Evolutionary conservation across 805 yeast genomes (phyloP), one percentile per base, ranked within the genome.

Genomic region (Wickerhamomyces canadensis): DNA sequence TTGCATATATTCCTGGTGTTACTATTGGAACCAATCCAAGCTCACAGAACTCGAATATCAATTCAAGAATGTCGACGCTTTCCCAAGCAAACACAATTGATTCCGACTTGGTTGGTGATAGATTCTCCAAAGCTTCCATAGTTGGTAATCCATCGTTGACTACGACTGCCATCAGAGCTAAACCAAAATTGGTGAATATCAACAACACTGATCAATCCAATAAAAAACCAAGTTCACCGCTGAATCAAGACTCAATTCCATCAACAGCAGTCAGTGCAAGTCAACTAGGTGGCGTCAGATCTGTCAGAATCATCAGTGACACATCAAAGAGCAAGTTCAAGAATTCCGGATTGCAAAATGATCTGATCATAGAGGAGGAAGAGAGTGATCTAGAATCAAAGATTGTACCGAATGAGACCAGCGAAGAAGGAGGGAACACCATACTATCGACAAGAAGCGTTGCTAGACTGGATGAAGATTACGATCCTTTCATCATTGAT

Each of bases 1-100:
- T 91, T 40, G 95, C 95, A 3, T 89, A 88, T 55, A 85, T 89
- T 42, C 98, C 97, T 0, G 97, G 97, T 26, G 96, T 88, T 31
- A 84, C 88, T 5, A 76, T 78, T 17, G 66, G 81, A 19, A 70
- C 43, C 10, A 37, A 29, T 38, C 14, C 49, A 42, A 36, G n/a
- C n/a, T n/a, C n/a, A n/a, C n/a, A n/a, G n/a, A n/a, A n/a, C n/a
- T n/a, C n/a, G n/a, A n/a, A n/a, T n/a, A n/a, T n/a, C n/a, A n/a
- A 48, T 41, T 55, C 34, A 49, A 69, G 38, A 55, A 58, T 34
- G 48, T 68, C 38, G 49, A 67, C 48, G 47, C 41, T 43, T 1
- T 46, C 48, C 10, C 44, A 40, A 8, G 30, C 41, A 1, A 40
- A 37, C 12, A 44, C 54, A 2, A 31, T 45, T 15, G 44, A 47